Percentiles rank a stretch among this genome's conserved stretches.
These are phyloP conservation scores for Neopestalotiopsis sp. DNA, from an alignment of 2,329 filamentous ascomycete genomes.

Conservation along the genomic window DNA sequence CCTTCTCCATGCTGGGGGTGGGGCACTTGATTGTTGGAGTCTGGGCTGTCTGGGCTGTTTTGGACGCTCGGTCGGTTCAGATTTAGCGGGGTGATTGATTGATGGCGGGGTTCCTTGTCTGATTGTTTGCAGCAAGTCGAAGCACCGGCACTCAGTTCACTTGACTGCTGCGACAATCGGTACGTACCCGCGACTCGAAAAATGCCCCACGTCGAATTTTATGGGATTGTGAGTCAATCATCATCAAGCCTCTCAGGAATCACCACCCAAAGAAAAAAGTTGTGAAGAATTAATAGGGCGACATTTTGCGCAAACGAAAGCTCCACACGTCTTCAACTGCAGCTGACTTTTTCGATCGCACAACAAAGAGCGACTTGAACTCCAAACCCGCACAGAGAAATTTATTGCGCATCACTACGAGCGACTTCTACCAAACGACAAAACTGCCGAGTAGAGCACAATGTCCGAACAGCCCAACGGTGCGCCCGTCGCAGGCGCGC, in stretches of 20 bases:
- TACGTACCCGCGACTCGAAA: constrained; percentile 13
- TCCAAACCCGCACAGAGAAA: not conserved
- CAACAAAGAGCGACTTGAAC: not conserved
- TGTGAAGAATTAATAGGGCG: not conserved
- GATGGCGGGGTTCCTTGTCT: not conserved
- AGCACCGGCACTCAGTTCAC: not conserved
- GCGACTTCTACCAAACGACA: not conserved
- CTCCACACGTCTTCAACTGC: not conserved
- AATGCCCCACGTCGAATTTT: constrained; percentile 19
- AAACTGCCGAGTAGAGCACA: not conserved
- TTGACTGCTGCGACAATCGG: not conserved
- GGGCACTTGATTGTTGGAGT: not conserved
- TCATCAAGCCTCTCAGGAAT: not conserved
- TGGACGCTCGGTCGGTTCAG: not conserved
- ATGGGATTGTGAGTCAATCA: constrained; percentile 17
- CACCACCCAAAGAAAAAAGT: not conserved
- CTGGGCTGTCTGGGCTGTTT: not conserved
- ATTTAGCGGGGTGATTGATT: not conserved
- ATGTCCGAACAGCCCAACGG: constrained; percentile 18
- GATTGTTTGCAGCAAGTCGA: not conserved
- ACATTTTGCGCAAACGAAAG: not conserved
- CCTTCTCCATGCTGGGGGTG: constrained; percentile 14
- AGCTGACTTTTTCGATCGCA: not conserved
- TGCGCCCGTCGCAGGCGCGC: constrained; percentile 13
- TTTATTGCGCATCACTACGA: not conserved